Evolutionary conservation across 2,329 filamentous ascomycete genomes (phyloP), one percentile per base, ranked within the genome.

Genomic region (Pestalotiopsis sp.): DNA sequence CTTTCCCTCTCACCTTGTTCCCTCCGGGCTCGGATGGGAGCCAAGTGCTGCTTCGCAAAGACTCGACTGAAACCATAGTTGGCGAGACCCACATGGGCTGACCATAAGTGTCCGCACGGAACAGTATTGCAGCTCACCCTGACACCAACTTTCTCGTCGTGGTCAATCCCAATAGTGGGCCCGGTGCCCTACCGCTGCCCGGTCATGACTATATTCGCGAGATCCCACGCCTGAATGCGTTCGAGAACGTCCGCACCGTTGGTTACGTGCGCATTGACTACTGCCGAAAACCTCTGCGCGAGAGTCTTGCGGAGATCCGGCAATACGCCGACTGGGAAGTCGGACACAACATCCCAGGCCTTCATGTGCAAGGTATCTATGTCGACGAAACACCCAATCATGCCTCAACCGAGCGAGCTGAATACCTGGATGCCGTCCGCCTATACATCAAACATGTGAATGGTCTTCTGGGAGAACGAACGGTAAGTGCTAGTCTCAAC

Each of bases 351-450:
- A 41, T 63, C n/a, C 60, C 60, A 23, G 62, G 62, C 11, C 38
- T 65, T 23, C 40, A 65, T 20, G 62, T 65, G n/a, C 25, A 65
- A 27, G 62, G 62, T 9, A 65, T 65, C 62, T 65, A 49, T 23
- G 62, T 65, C 17, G 62, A 65, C 62, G 62, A 65, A 40, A 52
- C 41, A 7, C 62, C 62, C 38, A 65, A 65, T 40, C 62, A 65
- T 23, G n/a, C 25, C 20, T 45, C 62, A 17, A n/a, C 17, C 11
- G 62, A 65, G 23, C n/a, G 62, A 12, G 20, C 23, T n/a, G 40
- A 49, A 23, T 65, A 65, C 41, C 62, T 65, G 38, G 27, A 45
- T 27, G 40, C n/a, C 7, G 17, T 65, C 23, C 36, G 41, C 40
- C 23, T 23, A 17, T 65, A 49, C 38, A 65, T 65, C 23, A 45